Evolutionary conservation across 352 stramenopile genomes (phyloP).

Genomic region (Pythium vanterpoolii): DNA sequence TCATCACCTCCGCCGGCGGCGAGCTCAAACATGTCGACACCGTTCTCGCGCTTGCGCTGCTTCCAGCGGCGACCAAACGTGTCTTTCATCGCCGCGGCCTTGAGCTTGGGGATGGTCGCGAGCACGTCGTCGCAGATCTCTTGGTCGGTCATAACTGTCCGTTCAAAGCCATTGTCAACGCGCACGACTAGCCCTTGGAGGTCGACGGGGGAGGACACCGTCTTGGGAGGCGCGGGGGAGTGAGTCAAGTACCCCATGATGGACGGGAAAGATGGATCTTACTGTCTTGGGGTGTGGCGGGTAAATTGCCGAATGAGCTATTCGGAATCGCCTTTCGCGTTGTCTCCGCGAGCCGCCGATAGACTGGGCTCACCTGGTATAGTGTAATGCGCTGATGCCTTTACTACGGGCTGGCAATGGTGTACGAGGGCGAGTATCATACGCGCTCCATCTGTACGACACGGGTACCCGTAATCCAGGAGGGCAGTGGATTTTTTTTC

Average conservation of each 20-base stretch:
- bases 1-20: constrained; percentile 15
- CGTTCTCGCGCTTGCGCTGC: constrained; percentile 26
- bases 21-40: constrained; percentile 48
- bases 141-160: constrained; percentile 38
- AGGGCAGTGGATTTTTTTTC: too few species aligned
- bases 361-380: too few species aligned
- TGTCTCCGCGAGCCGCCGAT: too few species aligned
- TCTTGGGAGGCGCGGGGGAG: not conserved
- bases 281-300: too few species aligned
- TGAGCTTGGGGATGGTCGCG: constrained; percentile 48
- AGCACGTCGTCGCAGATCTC: constrained; percentile 54
- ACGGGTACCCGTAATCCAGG: too few species aligned
- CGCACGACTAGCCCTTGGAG: constrained; percentile 7
- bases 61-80: constrained; percentile 38
- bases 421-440: too few species aligned
- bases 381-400: too few species aligned
- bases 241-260: not conserved
- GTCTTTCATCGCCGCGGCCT: constrained; percentile 28
- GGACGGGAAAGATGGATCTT: too few species aligned
- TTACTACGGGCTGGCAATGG: too few species aligned
- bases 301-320: too few species aligned
- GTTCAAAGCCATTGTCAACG: constrained; percentile 15
- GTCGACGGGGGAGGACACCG: not conserved
- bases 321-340: too few species aligned
- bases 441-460: too few species aligned